phyloP scores from a whole-genome alignment of 768 basidiomycete species.

The Boletus reticulatus region DNA sequence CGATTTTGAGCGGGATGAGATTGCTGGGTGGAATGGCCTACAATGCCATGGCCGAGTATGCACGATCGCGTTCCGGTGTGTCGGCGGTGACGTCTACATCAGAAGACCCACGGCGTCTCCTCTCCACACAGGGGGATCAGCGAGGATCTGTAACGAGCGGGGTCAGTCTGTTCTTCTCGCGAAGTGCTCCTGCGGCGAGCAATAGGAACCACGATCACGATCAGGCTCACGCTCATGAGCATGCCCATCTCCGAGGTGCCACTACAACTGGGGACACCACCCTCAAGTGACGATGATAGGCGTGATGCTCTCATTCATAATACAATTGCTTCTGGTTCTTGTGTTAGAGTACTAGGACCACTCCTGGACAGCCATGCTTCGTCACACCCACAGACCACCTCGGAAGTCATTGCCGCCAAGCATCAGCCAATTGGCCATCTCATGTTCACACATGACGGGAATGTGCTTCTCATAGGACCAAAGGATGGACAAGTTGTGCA shows the following conservation, averaged over 20 bases:
- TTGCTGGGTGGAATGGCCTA: no score
- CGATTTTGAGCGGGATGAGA: no score
- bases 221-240: no score
- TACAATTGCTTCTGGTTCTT: conserved; percentile 32
- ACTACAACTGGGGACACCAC: conserved; percentile 17
- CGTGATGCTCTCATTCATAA: conserved; percentile 3
- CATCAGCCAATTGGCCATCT: conserved; percentile 47
- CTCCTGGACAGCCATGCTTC: conserved; percentile 20
- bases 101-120: conserved; percentile 15
- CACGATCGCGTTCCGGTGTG: conserved; percentile 24
- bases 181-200: conserved; percentile 54
- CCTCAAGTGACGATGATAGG: conserved; percentile 13
- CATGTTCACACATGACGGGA: conserved; percentile 36
- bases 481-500: conserved; percentile 53
- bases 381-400: no score
- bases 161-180: conserved; percentile 49
- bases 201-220: no score
- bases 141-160: conserved; percentile 24
- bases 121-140: conserved; percentile 20
- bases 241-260: no score
- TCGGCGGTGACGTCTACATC: conserved; percentile 5
- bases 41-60: conserved; percentile 43
- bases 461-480: conserved; percentile 33
- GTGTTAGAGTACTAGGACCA: conserved; percentile 48
- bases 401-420: conserved; percentile 37